Evolutionary conservation across 345 rosid genomes (phyloP).

Genomic region (Capsella bursapastoris): DNA sequence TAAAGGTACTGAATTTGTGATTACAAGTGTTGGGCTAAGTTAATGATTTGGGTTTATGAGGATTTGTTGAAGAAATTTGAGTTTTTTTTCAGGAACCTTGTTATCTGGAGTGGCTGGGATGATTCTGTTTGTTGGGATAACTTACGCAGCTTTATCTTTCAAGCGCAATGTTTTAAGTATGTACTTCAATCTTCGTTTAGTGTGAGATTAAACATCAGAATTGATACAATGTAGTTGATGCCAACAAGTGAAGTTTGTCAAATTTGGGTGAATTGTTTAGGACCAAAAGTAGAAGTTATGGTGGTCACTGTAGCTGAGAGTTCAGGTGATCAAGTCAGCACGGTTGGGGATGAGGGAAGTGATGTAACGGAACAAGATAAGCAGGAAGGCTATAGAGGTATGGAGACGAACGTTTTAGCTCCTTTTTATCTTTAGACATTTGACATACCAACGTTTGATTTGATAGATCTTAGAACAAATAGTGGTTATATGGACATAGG

Average conservation of each 20-base stretch:
- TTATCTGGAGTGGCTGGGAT: constrained; percentile 72
- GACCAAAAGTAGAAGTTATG: constrained; percentile 61
- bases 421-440: constrained; percentile 11
- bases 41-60: no score
- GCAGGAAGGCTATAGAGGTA: constrained; percentile 46
- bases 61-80: no score
- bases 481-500: background rate
- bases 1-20: constrained; percentile 52
- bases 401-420: constrained; percentile 37
- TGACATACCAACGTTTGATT: background rate
- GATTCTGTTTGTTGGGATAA: constrained; percentile 60
- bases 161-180: constrained; percentile 58
- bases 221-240: constrained; percentile 9
- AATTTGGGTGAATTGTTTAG: constrained; percentile 44
- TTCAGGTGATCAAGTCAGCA: constrained; percentile 40
- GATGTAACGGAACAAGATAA: constrained; percentile 33
- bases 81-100: constrained; percentile 60
- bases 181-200: constrained; percentile 23
- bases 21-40: background rate
- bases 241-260: background rate
- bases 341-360: constrained; percentile 32
- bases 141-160: constrained; percentile 61
- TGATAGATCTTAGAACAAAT: background rate
- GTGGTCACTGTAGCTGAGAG: constrained; percentile 49
- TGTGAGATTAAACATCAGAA: background rate